phyloP scores from a whole-genome alignment of 805 yeast species.

The Myxozyma sirexii region DNA sequence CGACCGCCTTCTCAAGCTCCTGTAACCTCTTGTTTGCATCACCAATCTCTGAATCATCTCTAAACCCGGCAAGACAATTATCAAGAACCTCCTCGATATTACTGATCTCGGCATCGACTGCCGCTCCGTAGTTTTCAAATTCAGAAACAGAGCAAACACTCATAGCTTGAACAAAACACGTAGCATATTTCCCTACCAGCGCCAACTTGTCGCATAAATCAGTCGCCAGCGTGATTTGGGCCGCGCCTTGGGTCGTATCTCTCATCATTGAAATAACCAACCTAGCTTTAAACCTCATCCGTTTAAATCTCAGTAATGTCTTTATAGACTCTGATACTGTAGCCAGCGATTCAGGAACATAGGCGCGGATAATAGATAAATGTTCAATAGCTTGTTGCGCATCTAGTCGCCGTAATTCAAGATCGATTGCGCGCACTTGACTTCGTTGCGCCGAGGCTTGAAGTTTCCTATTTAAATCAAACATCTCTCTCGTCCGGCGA shows the following conservation, averaged over 20 bases:
- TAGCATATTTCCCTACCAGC: not conserved
- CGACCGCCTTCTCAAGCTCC: not conserved
- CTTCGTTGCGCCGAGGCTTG: constrained; percentile 28
- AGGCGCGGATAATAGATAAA: constrained; percentile 35
- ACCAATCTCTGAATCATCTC: not conserved
- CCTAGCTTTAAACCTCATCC: constrained; percentile 19
- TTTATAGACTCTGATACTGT: constrained; percentile 17
- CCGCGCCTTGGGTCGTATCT: not conserved
- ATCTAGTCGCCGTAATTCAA: constrained; percentile 37
- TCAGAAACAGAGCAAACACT: constrained; percentile 14
- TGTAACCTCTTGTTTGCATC: not conserved
- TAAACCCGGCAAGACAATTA: not conserved
- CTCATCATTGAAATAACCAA: constrained; percentile 7
- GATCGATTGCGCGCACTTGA: constrained; percentile 35
- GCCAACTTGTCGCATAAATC: constrained; percentile 23
- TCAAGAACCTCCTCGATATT: constrained; percentile 14
- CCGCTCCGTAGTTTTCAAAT: constrained; percentile 25
- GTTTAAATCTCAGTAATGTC: constrained; percentile 14
- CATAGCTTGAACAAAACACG: constrained; percentile 10
- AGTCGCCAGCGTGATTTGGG: constrained; percentile 10
- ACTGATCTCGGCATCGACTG: constrained; percentile 9
- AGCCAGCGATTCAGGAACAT: constrained; percentile 22
- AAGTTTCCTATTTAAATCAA: constrained; percentile 36
- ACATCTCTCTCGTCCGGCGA: constrained; percentile 27
- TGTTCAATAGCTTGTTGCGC: constrained; percentile 37